These are phyloP conservation scores for Staphylotrichum longicolle DNA, from an alignment of 495 filamentous ascomycete species.

Conservation along the genomic window DNA sequence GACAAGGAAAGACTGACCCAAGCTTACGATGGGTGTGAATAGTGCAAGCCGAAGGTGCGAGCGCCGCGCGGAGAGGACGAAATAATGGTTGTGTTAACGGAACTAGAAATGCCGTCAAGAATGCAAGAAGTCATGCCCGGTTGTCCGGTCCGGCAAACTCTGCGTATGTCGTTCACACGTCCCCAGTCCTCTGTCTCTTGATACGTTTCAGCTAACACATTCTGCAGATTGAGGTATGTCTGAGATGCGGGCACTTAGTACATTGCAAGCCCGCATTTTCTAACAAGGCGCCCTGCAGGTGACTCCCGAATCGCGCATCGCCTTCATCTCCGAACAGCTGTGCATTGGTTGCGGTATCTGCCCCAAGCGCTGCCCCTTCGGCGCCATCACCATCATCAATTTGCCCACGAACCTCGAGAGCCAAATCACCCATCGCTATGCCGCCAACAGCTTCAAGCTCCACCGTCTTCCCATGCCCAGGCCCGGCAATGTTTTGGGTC, in stretches of 20 bases:
- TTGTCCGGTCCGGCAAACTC: constrained; percentile 94
- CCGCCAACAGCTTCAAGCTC: constrained; percentile 98
- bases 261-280: not conserved
- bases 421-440: constrained; percentile 96
- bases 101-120: constrained; percentile 68
- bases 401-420: constrained; percentile 97
- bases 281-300: constrained; percentile 66
- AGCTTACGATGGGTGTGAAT: constrained; percentile 19
- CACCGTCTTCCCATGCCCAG: constrained; percentile 93
- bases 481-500: constrained; percentile 92
- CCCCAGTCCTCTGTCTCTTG: too few species aligned
- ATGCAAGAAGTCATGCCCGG: constrained; percentile 98
- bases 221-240: constrained; percentile 23
- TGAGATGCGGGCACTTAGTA: not conserved
- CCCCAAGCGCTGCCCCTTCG: constrained; percentile 98
- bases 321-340: constrained; percentile 87
- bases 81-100: constrained; percentile 2
- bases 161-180: constrained; percentile 44
- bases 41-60: constrained; percentile 96
- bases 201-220: not conserved
- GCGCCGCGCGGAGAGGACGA: too few species aligned
- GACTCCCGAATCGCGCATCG: constrained; percentile 82
- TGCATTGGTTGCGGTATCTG: constrained; percentile 95
- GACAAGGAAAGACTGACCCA: constrained; percentile 12
- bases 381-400: constrained; percentile 99